phyloP scores from a whole-genome alignment of 2,329 filamentous ascomycete genomes.

The Fusarium sp. region DNA sequence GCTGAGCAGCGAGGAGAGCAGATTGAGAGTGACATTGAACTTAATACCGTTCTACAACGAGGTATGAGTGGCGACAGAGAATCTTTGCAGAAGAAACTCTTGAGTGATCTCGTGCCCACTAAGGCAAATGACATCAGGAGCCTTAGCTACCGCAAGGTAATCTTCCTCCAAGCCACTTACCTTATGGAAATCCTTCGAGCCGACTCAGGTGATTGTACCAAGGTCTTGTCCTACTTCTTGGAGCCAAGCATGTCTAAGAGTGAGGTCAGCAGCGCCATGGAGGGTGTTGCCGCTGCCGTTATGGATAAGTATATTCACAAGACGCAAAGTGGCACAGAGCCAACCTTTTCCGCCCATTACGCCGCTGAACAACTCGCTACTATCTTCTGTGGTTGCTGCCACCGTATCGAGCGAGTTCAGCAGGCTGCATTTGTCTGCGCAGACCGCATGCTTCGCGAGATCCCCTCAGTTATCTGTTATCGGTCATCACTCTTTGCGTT shows the following conservation, averaged over 20 bases:
- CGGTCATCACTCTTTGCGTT: slow-evolving; percentile 91
- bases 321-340: slow-evolving; percentile 76
- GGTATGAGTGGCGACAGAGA: slow-evolving; percentile 86
- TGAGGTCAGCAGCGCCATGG: slow-evolving; percentile 74
- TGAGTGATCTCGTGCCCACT: slow-evolving; percentile 79
- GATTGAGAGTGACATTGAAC: slow-evolving; percentile 94
- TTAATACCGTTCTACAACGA: slow-evolving; percentile 91
- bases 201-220: slow-evolving; percentile 88
- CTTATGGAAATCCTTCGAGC: slow-evolving; percentile 90
- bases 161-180: slow-evolving; percentile 92
- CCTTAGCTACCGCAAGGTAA: slow-evolving; percentile 88
- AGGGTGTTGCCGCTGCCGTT: slow-evolving; percentile 73
- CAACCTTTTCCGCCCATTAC: slow-evolving; percentile 89
- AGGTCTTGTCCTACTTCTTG: slow-evolving; percentile 91
- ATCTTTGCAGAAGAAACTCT: slow-evolving; percentile 81
- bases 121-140: slow-evolving; percentile 83
- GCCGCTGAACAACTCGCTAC: slow-evolving; percentile 88
- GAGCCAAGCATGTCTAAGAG: slow-evolving; percentile 83
- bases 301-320: slow-evolving; percentile 84
- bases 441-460: slow-evolving; percentile 84
- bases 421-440: slow-evolving; percentile 86
- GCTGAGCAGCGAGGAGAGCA: slow-evolving; percentile 90
- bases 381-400: slow-evolving; percentile 90
- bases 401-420: slow-evolving; percentile 92
- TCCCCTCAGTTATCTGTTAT: slow-evolving; percentile 92